These are phyloP conservation scores for Mitragyna speciosa DNA, from an alignment of 257 asterid genomes.

Conservation along the genomic window DNA sequence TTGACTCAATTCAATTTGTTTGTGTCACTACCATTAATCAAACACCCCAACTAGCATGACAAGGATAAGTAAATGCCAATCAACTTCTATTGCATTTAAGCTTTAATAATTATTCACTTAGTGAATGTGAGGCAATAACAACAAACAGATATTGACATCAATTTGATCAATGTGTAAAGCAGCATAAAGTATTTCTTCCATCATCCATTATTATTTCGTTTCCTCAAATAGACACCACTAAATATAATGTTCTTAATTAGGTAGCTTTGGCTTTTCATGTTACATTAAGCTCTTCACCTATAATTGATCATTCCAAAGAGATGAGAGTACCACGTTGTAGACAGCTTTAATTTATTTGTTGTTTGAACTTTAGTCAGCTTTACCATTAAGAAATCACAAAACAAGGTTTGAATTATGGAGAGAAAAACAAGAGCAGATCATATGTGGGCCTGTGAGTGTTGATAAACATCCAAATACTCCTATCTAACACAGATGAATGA, in stretches of 20 bases:
- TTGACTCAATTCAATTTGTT: not conserved
- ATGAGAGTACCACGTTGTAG: conserved; percentile 20
- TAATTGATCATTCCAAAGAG: conserved; percentile 11
- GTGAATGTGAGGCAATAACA: not conserved
- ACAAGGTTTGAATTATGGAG: conserved; percentile 7
- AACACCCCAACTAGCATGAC: not conserved
- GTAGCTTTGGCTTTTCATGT: not conserved
- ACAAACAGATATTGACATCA: not conserved
- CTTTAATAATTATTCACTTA: not conserved
- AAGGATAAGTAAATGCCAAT: not conserved
- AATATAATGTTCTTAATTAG: not conserved
- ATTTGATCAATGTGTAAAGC: not conserved
- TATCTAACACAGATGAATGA: conserved; percentile 13
- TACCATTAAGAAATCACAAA: conserved; percentile 7
- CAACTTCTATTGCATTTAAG: not conserved
- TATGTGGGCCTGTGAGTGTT: conserved; percentile 24
- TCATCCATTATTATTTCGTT: not conserved
- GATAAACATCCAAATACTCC: conserved; percentile 22
- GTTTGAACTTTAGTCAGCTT: conserved; percentile 9
- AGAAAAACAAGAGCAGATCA: conserved; percentile 7
- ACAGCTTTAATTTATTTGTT: conserved; percentile 16
- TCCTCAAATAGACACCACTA: not conserved
- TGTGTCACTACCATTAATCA: not conserved
- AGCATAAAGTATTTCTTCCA: not conserved
- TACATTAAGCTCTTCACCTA: not conserved